Evolutionary conservation across 805 yeast species (phyloP).

Genomic region (Sporopachydermia lactativora): DNA sequence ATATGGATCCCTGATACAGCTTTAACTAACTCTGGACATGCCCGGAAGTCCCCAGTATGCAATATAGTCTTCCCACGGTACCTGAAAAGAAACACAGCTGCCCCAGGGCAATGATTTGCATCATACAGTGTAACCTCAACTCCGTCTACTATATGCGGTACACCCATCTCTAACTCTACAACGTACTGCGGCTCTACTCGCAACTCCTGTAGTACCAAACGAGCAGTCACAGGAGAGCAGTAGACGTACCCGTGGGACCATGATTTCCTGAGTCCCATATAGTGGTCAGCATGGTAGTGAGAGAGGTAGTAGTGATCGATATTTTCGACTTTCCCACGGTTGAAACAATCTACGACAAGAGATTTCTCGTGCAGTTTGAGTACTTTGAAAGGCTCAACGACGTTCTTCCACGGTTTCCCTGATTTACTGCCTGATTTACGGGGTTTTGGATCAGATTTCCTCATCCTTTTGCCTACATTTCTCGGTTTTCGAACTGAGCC

Average conservation of each 20-base stretch:
- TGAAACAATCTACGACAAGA: slow-evolving; percentile 56
- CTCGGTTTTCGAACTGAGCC: too few species aligned
- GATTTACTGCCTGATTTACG: too few species aligned
- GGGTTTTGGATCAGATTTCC: too few species aligned
- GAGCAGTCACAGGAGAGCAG: slow-evolving; percentile 58
- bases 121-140: slow-evolving; percentile 49
- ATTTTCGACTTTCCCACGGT: slow-evolving; percentile 29
- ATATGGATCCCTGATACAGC: slow-evolving; percentile 18
- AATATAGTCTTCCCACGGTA: slow-evolving; percentile 25
- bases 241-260: slow-evolving; percentile 69
- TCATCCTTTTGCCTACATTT: too few species aligned
- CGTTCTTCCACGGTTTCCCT: slow-evolving; percentile 19
- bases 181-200: slow-evolving; percentile 34
- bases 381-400: slow-evolving; percentile 44
- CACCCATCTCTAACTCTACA: slow-evolving; percentile 28
- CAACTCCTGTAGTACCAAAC: slow-evolving; percentile 38
- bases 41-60: slow-evolving; percentile 93
- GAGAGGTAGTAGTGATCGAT: slow-evolving; percentile 46
- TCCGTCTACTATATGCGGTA: slow-evolving; percentile 25
- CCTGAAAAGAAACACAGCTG: slow-evolving; percentile 66
- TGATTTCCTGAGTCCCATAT: slow-evolving; percentile 65
- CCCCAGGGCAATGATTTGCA: slow-evolving; percentile 97
- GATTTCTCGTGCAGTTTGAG: slow-evolving; percentile 25
- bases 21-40: slow-evolving; percentile 36
- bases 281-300: slow-evolving; percentile 92